phyloP scores from a whole-genome alignment of 1,139 yeast genomes.

The Blastobotrys niveus region DNA sequence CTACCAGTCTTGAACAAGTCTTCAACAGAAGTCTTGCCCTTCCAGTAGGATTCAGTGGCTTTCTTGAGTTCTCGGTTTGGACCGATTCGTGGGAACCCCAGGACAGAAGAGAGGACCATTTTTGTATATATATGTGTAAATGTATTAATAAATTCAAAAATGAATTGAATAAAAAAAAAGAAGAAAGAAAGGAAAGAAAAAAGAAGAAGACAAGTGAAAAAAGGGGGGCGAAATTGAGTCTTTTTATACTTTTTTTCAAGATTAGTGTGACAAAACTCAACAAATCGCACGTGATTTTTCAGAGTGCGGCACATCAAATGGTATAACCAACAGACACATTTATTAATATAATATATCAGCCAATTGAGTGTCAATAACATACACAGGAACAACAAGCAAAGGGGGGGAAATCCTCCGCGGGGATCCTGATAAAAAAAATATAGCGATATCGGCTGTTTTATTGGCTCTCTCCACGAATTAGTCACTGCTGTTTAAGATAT shows the following conservation, averaged over 20 bases:
- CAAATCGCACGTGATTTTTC: slow-evolving; percentile 13
- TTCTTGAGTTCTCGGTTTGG: slow-evolving; percentile 99
- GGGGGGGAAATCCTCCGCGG: too few species aligned
- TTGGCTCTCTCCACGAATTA: too few species aligned
- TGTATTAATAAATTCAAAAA: slow-evolving; percentile 1
- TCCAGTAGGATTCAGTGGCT: slow-evolving; percentile 98
- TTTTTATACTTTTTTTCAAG: slow-evolving; percentile 3
- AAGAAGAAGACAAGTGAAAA: neutral
- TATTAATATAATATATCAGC: too few species aligned
- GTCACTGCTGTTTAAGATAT: too few species aligned
- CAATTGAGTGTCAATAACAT: too few species aligned
- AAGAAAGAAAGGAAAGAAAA: slow-evolving; percentile 2
- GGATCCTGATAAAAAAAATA: too few species aligned
- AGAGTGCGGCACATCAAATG: neutral
- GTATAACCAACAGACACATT: neutral
- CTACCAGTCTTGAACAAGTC: slow-evolving; percentile 89
- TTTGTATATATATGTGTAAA: slow-evolving; percentile 8
- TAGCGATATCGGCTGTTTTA: too few species aligned
- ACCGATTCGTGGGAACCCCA: slow-evolving; percentile 98
- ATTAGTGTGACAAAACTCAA: neutral
- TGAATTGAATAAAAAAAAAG: neutral
- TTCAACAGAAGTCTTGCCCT: slow-evolving; percentile 82
- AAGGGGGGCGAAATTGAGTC: slow-evolving; percentile 3
- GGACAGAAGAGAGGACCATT: slow-evolving; percentile 94
- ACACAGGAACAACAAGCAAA: too few species aligned